Evolutionary conservation across 345 rosid species (phyloP), one percentile per base, ranked within the genome.

Genomic region (Boechera divaricarpa): DNA sequence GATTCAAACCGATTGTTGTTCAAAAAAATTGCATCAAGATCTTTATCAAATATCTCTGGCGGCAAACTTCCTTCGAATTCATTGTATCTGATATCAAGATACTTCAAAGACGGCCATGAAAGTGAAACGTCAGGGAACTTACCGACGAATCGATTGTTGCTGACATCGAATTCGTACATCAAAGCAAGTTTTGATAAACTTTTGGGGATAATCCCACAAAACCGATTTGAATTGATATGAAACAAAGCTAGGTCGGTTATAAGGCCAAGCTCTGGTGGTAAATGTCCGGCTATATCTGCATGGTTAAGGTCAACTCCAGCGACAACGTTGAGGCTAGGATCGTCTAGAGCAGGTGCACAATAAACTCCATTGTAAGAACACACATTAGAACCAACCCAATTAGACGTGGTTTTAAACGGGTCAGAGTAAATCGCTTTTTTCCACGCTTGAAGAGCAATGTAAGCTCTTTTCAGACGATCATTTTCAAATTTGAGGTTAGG

Each of bases 301-400:
- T 82, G 79, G 83, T 91, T 91, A 41, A 91, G 85, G 58, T 91
- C 97, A 66, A 91, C 24, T 1, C 97, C 92, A 2, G 90, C 91
- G 0, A 89, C 89, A 1, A 87, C 91, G 0, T 5, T 83, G 29
- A 77, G 41, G 2, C 65, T 76, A 0, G 86, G 77, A 72, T 87
- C 80, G 32, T 89, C 89, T 3, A 83, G 68, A 21, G 94, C 85
- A 6, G 75, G 71, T 3, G 91, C 84, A 56, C 97, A 91, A 44
- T 80, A 91, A 10, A 91, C 85, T 2, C 94, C 94, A 0, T 53
- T 89, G 63, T 91, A 91, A 5, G 77, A 58, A 47, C 94, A 91
- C 5, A 91, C 92, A 53, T 86, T 51, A 0, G 86, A 39, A 0
- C 97, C 97, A 26, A 79, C 84, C 97, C 94, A 87, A 29, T 87